phyloP scores from a whole-genome alignment of 768 basidiomycete genomes.

The Panaeolus cyanescens region DNA sequence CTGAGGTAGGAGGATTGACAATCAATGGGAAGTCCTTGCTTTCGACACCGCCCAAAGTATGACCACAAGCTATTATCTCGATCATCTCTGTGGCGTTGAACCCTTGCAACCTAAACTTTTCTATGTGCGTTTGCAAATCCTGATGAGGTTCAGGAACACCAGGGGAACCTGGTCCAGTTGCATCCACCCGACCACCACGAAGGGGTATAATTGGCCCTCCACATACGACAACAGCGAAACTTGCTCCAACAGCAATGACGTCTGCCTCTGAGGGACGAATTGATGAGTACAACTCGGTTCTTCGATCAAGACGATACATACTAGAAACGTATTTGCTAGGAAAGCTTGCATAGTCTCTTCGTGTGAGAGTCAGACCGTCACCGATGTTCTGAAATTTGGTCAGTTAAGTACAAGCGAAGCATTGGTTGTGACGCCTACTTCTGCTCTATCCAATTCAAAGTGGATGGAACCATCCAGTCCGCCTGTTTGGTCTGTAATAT shows the following conservation, averaged over 20 bases:
- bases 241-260: constrained; percentile 39
- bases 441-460: constrained; percentile 43
- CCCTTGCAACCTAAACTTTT: constrained; percentile 42
- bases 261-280: constrained; percentile 41
- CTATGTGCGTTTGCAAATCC: constrained; percentile 36
- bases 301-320: constrained; percentile 22
- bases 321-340: constrained; percentile 47
- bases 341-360: constrained; percentile 40
- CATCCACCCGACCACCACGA: constrained; percentile 46
- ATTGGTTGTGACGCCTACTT: constrained; percentile 39
- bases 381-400: constrained; percentile 41
- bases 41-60: constrained; percentile 51
- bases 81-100: constrained; percentile 49
- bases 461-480: constrained; percentile 51
- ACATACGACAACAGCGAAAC: constrained; percentile 40
- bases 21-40: constrained; percentile 44
- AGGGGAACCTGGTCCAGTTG: constrained; percentile 35
- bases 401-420: background rate
- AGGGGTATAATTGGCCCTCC: constrained; percentile 45
- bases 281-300: background rate
- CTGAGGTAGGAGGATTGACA: constrained; percentile 31
- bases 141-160: constrained; percentile 46
- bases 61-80: constrained; percentile 49
- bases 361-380: constrained; percentile 42
- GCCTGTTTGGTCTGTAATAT: constrained; percentile 43